These are phyloP conservation scores for Taphrina populina DNA, from an alignment of 1,139 yeast genomes.

Conservation along the genomic window DNA sequence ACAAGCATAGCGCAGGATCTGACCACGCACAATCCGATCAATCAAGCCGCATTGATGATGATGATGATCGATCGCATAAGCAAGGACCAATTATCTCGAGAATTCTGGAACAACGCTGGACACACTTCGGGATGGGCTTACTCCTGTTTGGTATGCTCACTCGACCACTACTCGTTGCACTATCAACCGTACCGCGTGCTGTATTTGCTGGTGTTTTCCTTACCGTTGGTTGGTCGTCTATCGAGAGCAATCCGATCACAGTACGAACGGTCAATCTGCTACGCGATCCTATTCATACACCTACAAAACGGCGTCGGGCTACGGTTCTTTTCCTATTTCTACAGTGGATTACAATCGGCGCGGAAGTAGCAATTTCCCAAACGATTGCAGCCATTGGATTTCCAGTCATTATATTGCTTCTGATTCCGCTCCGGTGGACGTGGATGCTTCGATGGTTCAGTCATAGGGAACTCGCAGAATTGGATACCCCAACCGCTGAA, in stretches of 20 bases:
- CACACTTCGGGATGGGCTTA: constrained; percentile 80
- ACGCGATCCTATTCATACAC: constrained; percentile 53
- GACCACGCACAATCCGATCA: constrained; percentile 20
- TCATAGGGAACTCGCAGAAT: constrained; percentile 54
- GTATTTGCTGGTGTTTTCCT: constrained; percentile 88
- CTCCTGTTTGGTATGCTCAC: constrained; percentile 85
- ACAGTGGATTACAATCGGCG: constrained; percentile 64
- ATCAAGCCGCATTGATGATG: constrained; percentile 34
- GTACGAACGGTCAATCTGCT: constrained; percentile 62
- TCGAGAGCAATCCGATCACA: constrained; percentile 65
- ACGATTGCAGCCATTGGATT: constrained; percentile 93
- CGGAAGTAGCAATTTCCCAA: constrained; percentile 80
- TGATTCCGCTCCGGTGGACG: constrained; percentile 51
- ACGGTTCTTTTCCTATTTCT: constrained; percentile 57
- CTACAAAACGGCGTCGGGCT: constrained; percentile 45
- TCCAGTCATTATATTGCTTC: constrained; percentile 77
- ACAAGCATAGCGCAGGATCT: constrained; percentile 41
- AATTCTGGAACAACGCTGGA: constrained; percentile 72
- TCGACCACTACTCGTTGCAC: constrained; percentile 74
- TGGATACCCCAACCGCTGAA: constrained; percentile 71
- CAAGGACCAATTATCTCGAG: constrained; percentile 13
- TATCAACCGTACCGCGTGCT: constrained; percentile 90
- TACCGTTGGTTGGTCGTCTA: constrained; percentile 84
- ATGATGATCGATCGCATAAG: too few species aligned
- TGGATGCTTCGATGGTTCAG: constrained; percentile 58